A percentile compares a stretch with the other conserved stretches of the same genome.
phyloP scores from a whole-genome alignment of 2,329 filamentous ascomycete genomes.

The Zymoseptoria ardabiliae region DNA sequence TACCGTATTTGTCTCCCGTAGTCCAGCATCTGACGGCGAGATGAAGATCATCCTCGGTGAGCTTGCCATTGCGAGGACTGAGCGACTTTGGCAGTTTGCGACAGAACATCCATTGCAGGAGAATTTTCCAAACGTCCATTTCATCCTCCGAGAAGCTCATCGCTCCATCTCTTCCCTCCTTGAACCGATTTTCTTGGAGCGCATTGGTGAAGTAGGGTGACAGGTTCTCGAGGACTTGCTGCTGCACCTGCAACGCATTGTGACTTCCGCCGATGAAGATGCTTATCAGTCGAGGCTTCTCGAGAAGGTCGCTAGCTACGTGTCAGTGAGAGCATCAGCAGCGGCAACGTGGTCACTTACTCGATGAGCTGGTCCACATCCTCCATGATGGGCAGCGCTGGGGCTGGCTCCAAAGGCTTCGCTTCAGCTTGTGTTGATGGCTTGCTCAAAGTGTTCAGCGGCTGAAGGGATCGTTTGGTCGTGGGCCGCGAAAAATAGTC shows the following conservation, averaged over 20 bases:
- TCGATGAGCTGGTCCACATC: background rate
- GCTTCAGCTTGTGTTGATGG: too few species aligned
- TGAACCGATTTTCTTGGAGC: background rate
- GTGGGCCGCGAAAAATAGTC: too few species aligned
- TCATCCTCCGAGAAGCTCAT: slow-evolving; percentile 6
- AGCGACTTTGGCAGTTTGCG: background rate
- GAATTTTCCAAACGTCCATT: slow-evolving; percentile 2
- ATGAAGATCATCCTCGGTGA: background rate
- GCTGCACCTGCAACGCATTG: background rate
- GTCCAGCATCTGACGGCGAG: slow-evolving; percentile 5
- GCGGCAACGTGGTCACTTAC: background rate
- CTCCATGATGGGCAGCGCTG: background rate
- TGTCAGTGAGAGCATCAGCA: too few species aligned
- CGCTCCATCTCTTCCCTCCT: background rate
- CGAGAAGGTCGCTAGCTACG: too few species aligned
- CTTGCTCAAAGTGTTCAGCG: too few species aligned
- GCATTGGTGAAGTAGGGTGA: slow-evolving; percentile 1
- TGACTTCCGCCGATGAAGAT: background rate
- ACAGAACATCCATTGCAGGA: slow-evolving; percentile 5
- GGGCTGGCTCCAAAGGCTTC: too few species aligned
- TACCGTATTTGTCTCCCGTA: slow-evolving; percentile 8
- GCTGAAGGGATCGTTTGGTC: too few species aligned
- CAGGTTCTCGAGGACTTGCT: slow-evolving; percentile 1
- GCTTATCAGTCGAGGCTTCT: background rate
- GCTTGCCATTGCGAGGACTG: too few species aligned